Conservation (phyloP, 2,329 filamentous ascomycete species). For the Beauveria rudraprayagi region DNA sequence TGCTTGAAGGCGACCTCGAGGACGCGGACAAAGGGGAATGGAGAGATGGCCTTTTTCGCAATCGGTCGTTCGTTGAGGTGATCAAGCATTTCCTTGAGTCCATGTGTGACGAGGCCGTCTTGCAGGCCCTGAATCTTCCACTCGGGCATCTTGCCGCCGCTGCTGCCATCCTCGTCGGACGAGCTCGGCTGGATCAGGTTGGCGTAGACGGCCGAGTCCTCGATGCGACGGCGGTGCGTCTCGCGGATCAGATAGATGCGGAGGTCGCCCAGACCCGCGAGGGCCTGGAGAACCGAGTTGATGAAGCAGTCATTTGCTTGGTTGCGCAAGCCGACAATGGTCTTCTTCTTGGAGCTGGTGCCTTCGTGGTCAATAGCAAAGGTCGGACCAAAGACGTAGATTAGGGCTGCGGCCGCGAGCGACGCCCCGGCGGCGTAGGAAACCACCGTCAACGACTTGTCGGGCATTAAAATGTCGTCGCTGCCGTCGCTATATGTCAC, state of each 20-base stretch:
- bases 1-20: conserved; percentile 83
- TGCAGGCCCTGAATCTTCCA: conserved; percentile 65
- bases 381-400: conserved; percentile 97
- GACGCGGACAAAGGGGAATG: conserved; percentile 71
- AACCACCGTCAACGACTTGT: conserved; percentile 40
- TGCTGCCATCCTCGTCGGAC: conserved; percentile 20
- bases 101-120: conserved; percentile 72
- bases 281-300: conserved; percentile 88
- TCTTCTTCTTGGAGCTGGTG: conserved; percentile 62
- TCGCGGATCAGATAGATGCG: conserved; percentile 89
- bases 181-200: conserved; percentile 43
- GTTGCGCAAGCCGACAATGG: conserved; percentile 82
- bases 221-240: conserved; percentile 73
- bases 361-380: conserved; percentile 86
- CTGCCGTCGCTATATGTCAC: conserved; percentile 7
- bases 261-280: conserved; percentile 83
- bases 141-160: conserved; percentile 34
- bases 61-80: conserved; percentile 88
- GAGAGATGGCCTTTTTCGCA: conserved; percentile 87
- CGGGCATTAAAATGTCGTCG: conserved; percentile 24
- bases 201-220: conserved; percentile 68
- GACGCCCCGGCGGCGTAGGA: conserved; percentile 94
- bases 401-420: conserved; percentile 85
- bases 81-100: conserved; percentile 88
- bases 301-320: conserved; percentile 95